Base-by-base conservation (phyloP, 73 alveolate species). In the Stentor roeselii region DNA sequence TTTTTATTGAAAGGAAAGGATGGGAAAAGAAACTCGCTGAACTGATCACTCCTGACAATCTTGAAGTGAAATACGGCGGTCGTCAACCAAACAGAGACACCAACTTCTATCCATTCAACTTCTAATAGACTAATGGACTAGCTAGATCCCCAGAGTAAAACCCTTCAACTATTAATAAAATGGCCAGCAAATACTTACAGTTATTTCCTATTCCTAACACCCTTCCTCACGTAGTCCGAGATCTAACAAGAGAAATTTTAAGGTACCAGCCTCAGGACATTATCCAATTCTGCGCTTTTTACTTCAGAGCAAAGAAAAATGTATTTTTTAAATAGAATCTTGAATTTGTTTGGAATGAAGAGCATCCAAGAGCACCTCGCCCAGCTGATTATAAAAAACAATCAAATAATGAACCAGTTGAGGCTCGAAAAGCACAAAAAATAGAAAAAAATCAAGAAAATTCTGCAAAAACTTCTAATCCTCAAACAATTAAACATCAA, bases 1-100 rank as follows among this genome's bases (percentile, higher is more conserved):
- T 90, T 75, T 35, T 50, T 36, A 50, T 87, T 39, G 39, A 87
- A 4, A 86, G 92, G 60, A 41, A 76, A 3, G 92, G 89, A 60
- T 90, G 78, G 78, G 42, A 75, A 11, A 37, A 59, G 2, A 78
- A 59, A 14, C 39, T 89, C 1, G 32, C 39, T 4, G 40, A 86
- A 40, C 31, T 37, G n/a, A 86, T 89, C 14, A 84, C 74, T 39
- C 60, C 36, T 41, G 82, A 39, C 27, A 61, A 60, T 27, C 59
- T 89, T 27, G 95, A 89, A 77, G 59, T 58, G 83, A 86, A 86
- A 76, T 89, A 86, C 59, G 95, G 95, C 4, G 95, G 95, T 0
- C 42, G 2, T 27, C n/a, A 32, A 67, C 50, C 37, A 30, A 67
- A 67, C 41, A 67, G n/a, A 67, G 37, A 21, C 14, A 11, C 50